Percentiles rank a stretch among this genome's conserved stretches.
phyloP scores from a whole-genome alignment of 352 stramenopile genomes.

The Phytophthora capsici region DNA sequence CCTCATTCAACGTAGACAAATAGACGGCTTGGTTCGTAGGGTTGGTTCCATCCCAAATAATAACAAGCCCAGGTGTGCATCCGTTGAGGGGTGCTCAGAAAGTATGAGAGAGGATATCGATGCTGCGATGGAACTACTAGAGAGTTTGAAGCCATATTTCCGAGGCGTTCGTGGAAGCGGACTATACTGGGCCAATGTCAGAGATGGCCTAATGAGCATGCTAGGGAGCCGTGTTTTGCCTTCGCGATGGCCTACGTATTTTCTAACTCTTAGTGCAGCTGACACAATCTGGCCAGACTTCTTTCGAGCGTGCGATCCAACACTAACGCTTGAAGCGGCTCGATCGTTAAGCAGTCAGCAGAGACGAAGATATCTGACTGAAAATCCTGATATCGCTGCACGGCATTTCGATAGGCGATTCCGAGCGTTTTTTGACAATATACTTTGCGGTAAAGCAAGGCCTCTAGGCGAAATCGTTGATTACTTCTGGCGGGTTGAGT shows the following conservation, averaged over 20 bases:
- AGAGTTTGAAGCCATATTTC: not conserved
- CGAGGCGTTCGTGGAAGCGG: not conserved
- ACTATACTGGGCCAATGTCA: not conserved
- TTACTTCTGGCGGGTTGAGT: conserved; percentile 38
- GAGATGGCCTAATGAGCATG: conserved; percentile 6
- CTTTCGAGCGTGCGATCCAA: conserved; percentile 21
- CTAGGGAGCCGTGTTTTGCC: not conserved
- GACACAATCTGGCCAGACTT: conserved; percentile 34
- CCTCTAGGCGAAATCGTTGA: conserved; percentile 21
- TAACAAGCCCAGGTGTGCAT: no score
- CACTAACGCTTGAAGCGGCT: not conserved
- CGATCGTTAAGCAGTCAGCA: not conserved
- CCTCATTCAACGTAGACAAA: not conserved
- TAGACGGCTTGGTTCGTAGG: not conserved
- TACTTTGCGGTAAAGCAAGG: not conserved
- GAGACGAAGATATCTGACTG: conserved; percentile 1
- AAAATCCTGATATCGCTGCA: conserved; percentile 28
- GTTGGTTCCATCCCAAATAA: not conserved
- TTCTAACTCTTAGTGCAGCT: conserved; percentile 30
- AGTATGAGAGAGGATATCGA: not conserved
- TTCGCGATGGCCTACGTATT: conserved; percentile 19
- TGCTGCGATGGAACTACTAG: not conserved
- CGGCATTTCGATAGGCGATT: conserved; percentile 32
- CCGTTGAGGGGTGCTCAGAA: not conserved
- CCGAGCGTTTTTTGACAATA: conserved; percentile 19